Conservation (phyloP, 83 land plant species). For the Picea abies region DNA sequence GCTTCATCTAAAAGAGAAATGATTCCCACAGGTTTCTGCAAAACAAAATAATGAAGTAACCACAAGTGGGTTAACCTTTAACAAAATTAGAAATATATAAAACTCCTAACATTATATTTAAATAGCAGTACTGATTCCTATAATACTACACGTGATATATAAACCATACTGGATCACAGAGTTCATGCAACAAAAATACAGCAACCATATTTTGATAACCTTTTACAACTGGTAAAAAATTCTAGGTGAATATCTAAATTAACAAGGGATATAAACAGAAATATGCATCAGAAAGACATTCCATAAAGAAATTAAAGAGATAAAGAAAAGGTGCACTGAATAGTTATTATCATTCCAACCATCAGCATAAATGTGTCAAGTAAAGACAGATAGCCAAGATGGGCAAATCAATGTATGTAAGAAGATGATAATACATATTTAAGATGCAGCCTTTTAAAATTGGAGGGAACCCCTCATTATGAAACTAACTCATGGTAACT, state of each 20-base stretch:
- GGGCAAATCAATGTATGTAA: not conserved
- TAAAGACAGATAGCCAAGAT: not conserved
- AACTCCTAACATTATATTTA: not conserved
- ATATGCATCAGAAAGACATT: not conserved
- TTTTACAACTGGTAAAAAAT: too few relatives aligned
- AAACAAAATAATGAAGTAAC: not conserved
- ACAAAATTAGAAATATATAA: not conserved
- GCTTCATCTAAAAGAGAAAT: constrained; percentile 96
- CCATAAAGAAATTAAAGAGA: not conserved
- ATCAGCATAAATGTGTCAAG: not conserved
- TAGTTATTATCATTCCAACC: not conserved
- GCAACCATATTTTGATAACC: not conserved
- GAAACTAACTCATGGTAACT: too few relatives aligned
- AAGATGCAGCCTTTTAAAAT: not conserved
- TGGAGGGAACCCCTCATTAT: not conserved
- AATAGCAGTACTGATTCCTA: not conserved
- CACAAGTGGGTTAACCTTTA: not conserved
- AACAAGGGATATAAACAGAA: not conserved
- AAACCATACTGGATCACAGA: not conserved
- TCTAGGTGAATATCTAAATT: not conserved
- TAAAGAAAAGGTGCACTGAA: not conserved
- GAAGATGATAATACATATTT: not conserved
- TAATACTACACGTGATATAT: not conserved
- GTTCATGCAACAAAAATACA: not conserved
- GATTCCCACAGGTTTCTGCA: constrained; percentile 96